Conservation (phyloP, 768 basidiomycete species). For the Boletus bicolor region DNA sequence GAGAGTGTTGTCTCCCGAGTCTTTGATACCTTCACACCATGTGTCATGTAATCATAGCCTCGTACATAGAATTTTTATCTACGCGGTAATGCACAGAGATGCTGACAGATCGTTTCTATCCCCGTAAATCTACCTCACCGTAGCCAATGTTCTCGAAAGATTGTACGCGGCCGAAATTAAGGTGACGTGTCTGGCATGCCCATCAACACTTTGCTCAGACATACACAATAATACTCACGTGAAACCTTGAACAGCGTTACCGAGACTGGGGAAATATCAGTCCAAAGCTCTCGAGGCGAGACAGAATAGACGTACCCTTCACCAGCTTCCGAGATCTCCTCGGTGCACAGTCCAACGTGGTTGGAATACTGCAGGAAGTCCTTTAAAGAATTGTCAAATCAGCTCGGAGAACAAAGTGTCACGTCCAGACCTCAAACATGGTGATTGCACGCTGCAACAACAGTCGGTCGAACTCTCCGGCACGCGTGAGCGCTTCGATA, state of each 20-base stretch:
- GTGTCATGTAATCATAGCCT: no score
- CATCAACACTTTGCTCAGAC: not conserved
- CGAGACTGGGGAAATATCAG: slow-evolving; percentile 47
- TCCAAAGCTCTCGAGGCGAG: not conserved
- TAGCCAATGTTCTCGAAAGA: slow-evolving; percentile 57
- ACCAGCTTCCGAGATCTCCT: slow-evolving; percentile 82
- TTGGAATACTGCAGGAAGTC: slow-evolving; percentile 82
- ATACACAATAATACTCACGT: slow-evolving; percentile 50
- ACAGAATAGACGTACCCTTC: slow-evolving; percentile 58
- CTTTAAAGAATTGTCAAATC: slow-evolving; percentile 30
- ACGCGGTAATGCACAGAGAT: not conserved
- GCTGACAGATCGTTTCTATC: not conserved
- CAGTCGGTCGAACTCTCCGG: slow-evolving; percentile 69
- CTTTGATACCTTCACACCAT: no score
- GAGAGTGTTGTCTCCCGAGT: no score
- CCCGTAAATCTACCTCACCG: slow-evolving; percentile 4
- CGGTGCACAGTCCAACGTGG: slow-evolving; percentile 83
- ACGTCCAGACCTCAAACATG: slow-evolving; percentile 80
- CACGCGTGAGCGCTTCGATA: slow-evolving; percentile 85
- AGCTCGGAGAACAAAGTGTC: not conserved
- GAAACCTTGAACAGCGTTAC: slow-evolving; percentile 88
- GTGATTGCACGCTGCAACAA: slow-evolving; percentile 65
- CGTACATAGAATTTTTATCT: not conserved
- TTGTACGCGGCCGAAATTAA: slow-evolving; percentile 84
- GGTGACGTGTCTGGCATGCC: slow-evolving; percentile 62